phyloP scores from a whole-genome alignment of 164 flowering plant genomes.

The Litsea cubeba region DNA sequence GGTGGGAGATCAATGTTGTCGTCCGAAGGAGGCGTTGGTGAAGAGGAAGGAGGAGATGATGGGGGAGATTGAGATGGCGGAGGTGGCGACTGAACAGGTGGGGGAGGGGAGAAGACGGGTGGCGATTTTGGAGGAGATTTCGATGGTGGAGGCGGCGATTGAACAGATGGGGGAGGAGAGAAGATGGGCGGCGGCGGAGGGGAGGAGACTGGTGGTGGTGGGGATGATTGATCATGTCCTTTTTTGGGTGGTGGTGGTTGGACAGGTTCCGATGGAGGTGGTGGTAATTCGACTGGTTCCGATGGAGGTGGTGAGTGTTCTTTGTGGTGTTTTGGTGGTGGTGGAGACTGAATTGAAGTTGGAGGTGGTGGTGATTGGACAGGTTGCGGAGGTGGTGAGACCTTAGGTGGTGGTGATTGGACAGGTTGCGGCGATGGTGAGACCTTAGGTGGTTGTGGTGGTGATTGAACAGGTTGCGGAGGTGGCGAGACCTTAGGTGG shows the following conservation, averaged over 20 bases:
- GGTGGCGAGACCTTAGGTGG: too few species aligned
- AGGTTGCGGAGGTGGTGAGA: too few species aligned
- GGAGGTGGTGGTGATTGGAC: not conserved
- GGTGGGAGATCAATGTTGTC: not conserved
- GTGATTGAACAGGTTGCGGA: too few species aligned
- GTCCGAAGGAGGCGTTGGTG: not conserved
- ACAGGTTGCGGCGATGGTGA: too few species aligned
- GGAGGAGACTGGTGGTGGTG: not conserved
- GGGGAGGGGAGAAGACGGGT: slow-evolving; percentile 9
- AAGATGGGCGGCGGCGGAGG: not conserved
- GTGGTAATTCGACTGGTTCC: not conserved
- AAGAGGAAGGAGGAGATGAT: not conserved
- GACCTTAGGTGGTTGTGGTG: too few species aligned
- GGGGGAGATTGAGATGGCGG: slow-evolving; percentile 3
- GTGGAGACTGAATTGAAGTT: not conserved
- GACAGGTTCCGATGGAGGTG: not conserved
- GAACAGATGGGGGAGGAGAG: not conserved
- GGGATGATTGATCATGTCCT: not conserved
- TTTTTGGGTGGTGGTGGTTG: not conserved
- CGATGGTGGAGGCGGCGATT: slow-evolving; percentile 1
- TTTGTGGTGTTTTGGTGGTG: not conserved
- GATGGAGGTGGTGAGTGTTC: not conserved
- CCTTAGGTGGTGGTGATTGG: too few species aligned
- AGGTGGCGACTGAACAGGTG: slow-evolving; percentile 4
- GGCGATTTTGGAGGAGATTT: slow-evolving; percentile 10